Evolutionary conservation across 2,329 filamentous ascomycete genomes (phyloP).

Genomic region (Ophiosphaerella herpotricha): DNA sequence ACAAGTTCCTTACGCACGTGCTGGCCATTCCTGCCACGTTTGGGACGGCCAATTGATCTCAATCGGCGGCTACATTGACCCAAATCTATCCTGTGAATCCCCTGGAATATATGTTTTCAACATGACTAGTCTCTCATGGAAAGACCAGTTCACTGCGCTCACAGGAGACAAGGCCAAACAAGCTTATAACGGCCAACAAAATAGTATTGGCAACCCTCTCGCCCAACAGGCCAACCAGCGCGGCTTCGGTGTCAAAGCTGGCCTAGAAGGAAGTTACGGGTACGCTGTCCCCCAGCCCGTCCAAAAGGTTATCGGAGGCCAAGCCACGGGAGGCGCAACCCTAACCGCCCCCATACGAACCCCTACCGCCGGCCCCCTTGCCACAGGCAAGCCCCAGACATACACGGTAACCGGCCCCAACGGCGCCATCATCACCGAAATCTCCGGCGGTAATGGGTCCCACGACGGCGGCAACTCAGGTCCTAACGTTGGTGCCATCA

Average conservation of each 20-base stretch:
- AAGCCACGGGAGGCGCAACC: conserved; percentile 69
- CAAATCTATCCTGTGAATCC: conserved; percentile 65
- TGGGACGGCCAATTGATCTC: conserved; percentile 83
- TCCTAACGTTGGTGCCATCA: conserved; percentile 59
- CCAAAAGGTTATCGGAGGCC: conserved; percentile 69
- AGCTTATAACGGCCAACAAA: conserved; percentile 24
- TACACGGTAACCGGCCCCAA: conserved; percentile 64
- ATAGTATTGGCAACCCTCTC: conserved; percentile 49
- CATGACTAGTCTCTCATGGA: conserved; percentile 70
- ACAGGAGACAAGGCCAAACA: conserved; percentile 59
- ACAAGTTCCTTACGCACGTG: conserved; percentile 62
- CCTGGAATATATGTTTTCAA: conserved; percentile 79
- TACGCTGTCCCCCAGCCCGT: conserved; percentile 73
- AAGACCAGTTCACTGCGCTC: conserved; percentile 69
- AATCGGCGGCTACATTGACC: conserved; percentile 71
- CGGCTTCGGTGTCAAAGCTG: conserved; percentile 57
- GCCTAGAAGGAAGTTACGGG: conserved; percentile 63
- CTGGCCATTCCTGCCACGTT: conserved; percentile 75
- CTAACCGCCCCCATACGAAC: conserved; percentile 65
- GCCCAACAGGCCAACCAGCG: conserved; percentile 60
- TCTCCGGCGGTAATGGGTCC: conserved; percentile 32
- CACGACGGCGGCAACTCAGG: conserved; percentile 31
- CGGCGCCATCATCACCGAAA: conserved; percentile 48
- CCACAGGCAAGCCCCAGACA: conserved; percentile 69
- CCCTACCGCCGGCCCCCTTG: conserved; percentile 70